These are phyloP conservation scores for Rhizopogon salebrosus DNA, from an alignment of 768 basidiomycete species.

Conservation along the genomic window DNA sequence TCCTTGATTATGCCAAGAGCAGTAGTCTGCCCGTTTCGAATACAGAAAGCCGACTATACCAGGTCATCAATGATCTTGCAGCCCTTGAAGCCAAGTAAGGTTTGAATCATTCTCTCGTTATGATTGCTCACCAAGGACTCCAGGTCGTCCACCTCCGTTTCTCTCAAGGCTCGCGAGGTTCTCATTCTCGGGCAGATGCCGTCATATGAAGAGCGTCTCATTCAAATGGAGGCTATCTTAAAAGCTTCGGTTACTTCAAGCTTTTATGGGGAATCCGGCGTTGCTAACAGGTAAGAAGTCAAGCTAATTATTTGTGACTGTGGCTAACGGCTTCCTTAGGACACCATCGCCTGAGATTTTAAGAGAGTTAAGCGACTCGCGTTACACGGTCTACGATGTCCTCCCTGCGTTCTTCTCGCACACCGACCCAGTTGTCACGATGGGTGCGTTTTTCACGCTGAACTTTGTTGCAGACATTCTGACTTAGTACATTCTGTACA, in stretches of 20 bases:
- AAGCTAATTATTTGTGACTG: background rate
- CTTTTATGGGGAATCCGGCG: constrained; percentile 82
- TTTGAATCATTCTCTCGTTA: background rate
- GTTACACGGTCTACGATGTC: constrained; percentile 96
- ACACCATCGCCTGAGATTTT: constrained; percentile 82
- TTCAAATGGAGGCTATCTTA: constrained; percentile 93
- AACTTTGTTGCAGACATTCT: background rate
- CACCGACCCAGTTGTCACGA: constrained; percentile 73
- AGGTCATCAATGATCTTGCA: constrained; percentile 77
- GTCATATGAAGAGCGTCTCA: constrained; percentile 88
- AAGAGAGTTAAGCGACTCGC: constrained; percentile 90
- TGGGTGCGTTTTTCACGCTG: constrained; percentile 50
- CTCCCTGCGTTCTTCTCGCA: constrained; percentile 94
- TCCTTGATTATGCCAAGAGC: constrained; percentile 88
- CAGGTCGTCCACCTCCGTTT: constrained; percentile 86
- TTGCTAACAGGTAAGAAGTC: constrained; percentile 47
- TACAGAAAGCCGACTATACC: constrained; percentile 66
- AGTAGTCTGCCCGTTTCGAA: constrained; percentile 72
- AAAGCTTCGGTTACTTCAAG: constrained; percentile 83
- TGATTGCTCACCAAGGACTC: constrained; percentile 4
- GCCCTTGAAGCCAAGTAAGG: constrained; percentile 78
- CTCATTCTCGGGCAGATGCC: constrained; percentile 95
- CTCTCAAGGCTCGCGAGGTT: constrained; percentile 95
- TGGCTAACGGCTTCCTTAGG: constrained; percentile 33
- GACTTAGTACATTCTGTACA: constrained; percentile 19